phyloP scores from a whole-genome alignment of 2,329 filamentous ascomycete species.

The Fusarium metavorans region DNA sequence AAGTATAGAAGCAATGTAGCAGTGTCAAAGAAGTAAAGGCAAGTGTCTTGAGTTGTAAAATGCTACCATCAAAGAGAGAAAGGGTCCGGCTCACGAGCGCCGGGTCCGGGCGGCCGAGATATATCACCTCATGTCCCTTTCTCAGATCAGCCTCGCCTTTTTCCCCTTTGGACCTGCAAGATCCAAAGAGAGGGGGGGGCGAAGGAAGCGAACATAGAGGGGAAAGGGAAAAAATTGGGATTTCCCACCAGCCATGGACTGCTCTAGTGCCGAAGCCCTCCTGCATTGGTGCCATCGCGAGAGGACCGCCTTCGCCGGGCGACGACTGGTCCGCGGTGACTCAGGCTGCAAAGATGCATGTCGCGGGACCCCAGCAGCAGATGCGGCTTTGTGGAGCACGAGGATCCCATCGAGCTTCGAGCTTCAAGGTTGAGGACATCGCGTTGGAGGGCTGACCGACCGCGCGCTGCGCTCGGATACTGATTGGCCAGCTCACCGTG shows the following conservation, averaged over 20 bases:
- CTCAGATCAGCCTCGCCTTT: constrained; percentile 33
- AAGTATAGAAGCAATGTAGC: constrained; percentile 13
- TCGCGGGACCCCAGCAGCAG: constrained; percentile 23
- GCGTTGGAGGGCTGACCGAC: constrained; percentile 39
- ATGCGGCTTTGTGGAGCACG: constrained; percentile 6
- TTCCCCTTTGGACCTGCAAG: constrained; percentile 15
- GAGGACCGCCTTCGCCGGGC: constrained; percentile 24
- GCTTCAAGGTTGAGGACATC: background rate
- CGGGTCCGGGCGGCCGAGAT: constrained; percentile 40
- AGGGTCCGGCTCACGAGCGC: constrained; percentile 21
- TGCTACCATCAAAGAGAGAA: constrained; percentile 23
- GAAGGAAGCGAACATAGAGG: background rate
- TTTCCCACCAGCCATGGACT: constrained; percentile 14
- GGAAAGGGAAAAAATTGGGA: background rate
- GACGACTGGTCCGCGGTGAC: constrained; percentile 46
- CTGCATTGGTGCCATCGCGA: constrained; percentile 43
- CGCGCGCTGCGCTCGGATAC: constrained; percentile 33
- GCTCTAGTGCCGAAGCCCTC: constrained; percentile 32
- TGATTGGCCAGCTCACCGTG: constrained; percentile 32
- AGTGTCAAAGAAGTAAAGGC: background rate
- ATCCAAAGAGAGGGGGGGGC: background rate
- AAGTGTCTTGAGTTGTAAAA: background rate
- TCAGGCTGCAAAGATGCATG: constrained; percentile 31
- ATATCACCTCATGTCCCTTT: constrained; percentile 34
- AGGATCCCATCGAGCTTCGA: constrained; percentile 1